These are phyloP conservation scores for Salpingoeca rosetta DNA, from an alignment of 78 protist genomes.

Conservation along the genomic window DNA sequence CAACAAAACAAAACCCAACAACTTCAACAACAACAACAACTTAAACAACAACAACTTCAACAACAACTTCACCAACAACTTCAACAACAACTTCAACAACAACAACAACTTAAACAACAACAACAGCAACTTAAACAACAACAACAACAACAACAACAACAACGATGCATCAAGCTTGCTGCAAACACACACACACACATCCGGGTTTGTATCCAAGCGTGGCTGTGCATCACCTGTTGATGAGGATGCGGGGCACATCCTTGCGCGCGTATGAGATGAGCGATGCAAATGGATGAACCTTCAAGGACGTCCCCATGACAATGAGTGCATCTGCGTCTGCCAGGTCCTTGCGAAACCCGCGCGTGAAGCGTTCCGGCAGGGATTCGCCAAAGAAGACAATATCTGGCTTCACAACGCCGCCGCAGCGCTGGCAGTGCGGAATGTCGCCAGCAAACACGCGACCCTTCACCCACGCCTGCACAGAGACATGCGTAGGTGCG, in stretches of 20 bases:
- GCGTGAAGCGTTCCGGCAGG: background rate
- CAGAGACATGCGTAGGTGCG: no score
- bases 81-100: no score
- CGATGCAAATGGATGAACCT: conserved; percentile 30
- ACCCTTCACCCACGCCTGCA: background rate
- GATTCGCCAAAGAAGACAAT: conserved; percentile 51
- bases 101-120: no score
- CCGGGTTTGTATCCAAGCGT: no score
- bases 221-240: no score
- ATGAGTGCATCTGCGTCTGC: conserved; percentile 22
- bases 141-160: no score
- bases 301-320: conserved; percentile 38
- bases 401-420: conserved; percentile 31
- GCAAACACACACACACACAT: no score
- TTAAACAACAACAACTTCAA: no score
- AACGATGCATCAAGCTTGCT: no score
- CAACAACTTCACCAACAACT: conserved; percentile 18
- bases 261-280: background rate
- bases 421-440: conserved; percentile 6
- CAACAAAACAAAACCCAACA: no score
- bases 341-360: background rate
- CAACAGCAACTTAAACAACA: no score
- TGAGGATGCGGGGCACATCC: conserved; percentile 51
- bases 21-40: no score
- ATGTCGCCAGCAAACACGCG: background rate